phyloP scores from a whole-genome alignment of 345 rosid species.

The Alliaria petiolata region DNA sequence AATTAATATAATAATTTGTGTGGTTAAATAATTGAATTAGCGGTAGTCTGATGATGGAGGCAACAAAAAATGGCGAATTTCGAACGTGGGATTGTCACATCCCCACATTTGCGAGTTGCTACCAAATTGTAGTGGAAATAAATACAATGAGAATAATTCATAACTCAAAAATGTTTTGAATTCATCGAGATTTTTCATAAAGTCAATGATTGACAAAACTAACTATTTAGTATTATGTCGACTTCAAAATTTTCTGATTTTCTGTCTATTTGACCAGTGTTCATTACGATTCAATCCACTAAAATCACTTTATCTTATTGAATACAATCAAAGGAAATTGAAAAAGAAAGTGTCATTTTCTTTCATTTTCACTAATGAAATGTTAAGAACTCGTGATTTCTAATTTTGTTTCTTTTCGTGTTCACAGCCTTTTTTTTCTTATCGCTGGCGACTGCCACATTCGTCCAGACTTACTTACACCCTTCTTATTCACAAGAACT shows the following conservation, averaged over 20 bases:
- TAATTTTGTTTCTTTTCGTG: slow-evolving; percentile 14
- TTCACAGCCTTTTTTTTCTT: neutral
- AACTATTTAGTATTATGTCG: neutral
- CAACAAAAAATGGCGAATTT: neutral
- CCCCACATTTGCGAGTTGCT: slow-evolving; percentile 15
- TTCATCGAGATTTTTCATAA: neutral
- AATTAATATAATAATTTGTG: neutral
- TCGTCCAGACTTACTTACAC: neutral
- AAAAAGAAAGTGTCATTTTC: neutral
- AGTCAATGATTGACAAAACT: neutral
- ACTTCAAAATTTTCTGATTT: neutral
- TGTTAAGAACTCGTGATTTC: slow-evolving; percentile 13
- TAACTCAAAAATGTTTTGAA: neutral
- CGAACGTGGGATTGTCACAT: slow-evolving; percentile 21
- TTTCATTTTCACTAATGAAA: neutral
- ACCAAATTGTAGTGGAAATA: neutral
- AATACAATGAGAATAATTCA: slow-evolving; percentile 5
- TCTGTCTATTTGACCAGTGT: too few relatives aligned
- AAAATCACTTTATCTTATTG: too few relatives aligned
- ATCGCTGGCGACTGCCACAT: slow-evolving; percentile 6
- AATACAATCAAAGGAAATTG: too few relatives aligned
- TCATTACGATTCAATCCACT: neutral
- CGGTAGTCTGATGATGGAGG: neutral
- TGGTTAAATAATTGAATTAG: too few relatives aligned
- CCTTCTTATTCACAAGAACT: neutral